Evolutionary conservation across 176 grass and related monocot species (phyloP), one percentile per base, ranked within the genome.

Genomic region (Pharus latifolius): DNA sequence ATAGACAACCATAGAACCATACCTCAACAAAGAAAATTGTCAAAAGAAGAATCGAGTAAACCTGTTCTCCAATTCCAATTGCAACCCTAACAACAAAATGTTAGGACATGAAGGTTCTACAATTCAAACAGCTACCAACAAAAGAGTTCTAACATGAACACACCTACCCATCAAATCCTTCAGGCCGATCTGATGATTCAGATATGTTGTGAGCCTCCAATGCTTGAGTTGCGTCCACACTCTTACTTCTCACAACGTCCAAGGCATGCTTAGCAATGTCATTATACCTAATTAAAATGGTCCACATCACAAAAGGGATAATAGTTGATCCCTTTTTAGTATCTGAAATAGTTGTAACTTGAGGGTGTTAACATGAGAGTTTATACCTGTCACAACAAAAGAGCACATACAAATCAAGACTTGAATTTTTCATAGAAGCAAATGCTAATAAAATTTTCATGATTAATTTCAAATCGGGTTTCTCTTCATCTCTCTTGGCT

Each of bases 21-120:
- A 99, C 95, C 95, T 99, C 95, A n/a, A 88, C 45, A 86, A 99
- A 99, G 71, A 94, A 99, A 72, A 99, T 83, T 64, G 81, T 77
- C 54, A 94, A 75, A 58, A 94, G 79, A 72, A 99, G 79, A 77
- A 92, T 19, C 6, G 90, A 94, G 88, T 99, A 94, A 53, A 88
- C 63, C 44, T 99, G 95, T 62, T 99, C 95, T 33, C 89, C 95
- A 65, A 99, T 90, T 44, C 81, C 95, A 75, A 83, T 74, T 53
- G 83, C 81, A 79, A 99, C 74, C 68, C 95, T 99, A 80, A 30
- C 23, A 73, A 72, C 31, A 53, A 78, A 58, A 35, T 67, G 49
- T 85, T 29, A 82, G 52, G 13, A 55, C 52, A 78, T n/a, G 11
- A 13, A 75, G 32, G 44, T 63, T 37, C 12, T 49, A 69, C 77